These are phyloP conservation scores for Plectosphaerella plurivora DNA, from an alignment of 2,329 filamentous ascomycete genomes.

Conservation along the genomic window DNA sequence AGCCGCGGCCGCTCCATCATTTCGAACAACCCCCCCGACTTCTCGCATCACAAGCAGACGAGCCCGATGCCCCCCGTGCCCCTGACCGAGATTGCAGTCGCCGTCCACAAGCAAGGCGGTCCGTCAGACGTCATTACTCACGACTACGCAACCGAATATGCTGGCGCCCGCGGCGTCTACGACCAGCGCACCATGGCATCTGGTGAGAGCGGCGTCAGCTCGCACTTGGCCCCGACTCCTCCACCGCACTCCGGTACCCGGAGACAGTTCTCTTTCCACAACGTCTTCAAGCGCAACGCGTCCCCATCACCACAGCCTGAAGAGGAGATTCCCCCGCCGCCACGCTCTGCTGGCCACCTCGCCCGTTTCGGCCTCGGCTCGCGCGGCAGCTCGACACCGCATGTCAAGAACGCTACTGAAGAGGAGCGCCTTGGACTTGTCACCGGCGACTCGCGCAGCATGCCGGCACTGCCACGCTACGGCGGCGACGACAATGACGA, in stretches of 20 bases:
- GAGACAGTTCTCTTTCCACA: constrained; percentile 90
- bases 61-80: constrained; percentile 59
- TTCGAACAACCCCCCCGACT: constrained; percentile 33
- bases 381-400: constrained; percentile 35
- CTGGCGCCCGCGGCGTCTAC: constrained; percentile 35
- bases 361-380: constrained; percentile 16
- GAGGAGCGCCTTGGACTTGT: constrained; percentile 81
- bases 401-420: constrained; percentile 60
- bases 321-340: constrained; percentile 15
- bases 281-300: constrained; percentile 64
- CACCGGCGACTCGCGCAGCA: constrained; percentile 56
- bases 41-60: constrained; percentile 34
- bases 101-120: constrained; percentile 35
- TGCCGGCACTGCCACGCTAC: constrained; percentile 28
- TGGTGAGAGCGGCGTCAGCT: constrained; percentile 35
- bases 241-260: constrained; percentile 55
- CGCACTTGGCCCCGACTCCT: constrained; percentile 50
- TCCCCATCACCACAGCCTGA: constrained; percentile 20
- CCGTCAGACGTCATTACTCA: constrained; percentile 6
- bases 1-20: constrained; percentile 36
- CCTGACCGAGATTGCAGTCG: constrained; percentile 55
- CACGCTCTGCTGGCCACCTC: constrained; percentile 6
- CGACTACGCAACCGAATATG: constrained; percentile 39
- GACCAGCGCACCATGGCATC: constrained; percentile 30
- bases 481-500: constrained; percentile 28